phyloP scores from a whole-genome alignment of 768 basidiomycete genomes.

The Calocybe gangraenosa region DNA sequence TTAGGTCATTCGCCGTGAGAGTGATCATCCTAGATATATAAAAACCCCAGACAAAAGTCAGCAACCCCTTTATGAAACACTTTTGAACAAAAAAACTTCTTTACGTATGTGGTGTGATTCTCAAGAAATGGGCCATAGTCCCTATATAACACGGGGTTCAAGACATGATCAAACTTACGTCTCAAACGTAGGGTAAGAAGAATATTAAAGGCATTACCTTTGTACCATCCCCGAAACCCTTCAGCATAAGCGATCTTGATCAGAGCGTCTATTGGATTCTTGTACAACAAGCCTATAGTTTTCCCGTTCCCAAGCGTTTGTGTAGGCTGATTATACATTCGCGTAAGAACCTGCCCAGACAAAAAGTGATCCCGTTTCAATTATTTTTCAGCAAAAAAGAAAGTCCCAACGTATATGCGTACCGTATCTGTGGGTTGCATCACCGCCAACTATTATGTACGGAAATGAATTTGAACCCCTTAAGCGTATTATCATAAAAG shows the following conservation, averaged over 20 bases:
- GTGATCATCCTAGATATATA: constrained; percentile 70
- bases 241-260: constrained; percentile 94
- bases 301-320: constrained; percentile 64
- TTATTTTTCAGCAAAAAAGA: too few species aligned
- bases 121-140: constrained; percentile 88
- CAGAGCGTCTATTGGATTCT: constrained; percentile 90
- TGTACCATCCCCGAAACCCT: constrained; percentile 91
- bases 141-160: too few species aligned
- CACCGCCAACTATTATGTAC: constrained; percentile 65
- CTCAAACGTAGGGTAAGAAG: not conserved
- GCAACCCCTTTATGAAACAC: too few species aligned
- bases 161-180: too few species aligned
- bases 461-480: too few species aligned
- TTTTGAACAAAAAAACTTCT: too few species aligned
- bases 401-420: not conserved
- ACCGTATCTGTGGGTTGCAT: constrained; percentile 96
- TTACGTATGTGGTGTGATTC: constrained; percentile 91
- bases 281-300: constrained; percentile 74
- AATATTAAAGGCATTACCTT: constrained; percentile 45
- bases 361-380: too few species aligned
- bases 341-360: constrained; percentile 66
- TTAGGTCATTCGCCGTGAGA: constrained; percentile 82
- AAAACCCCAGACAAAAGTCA: not conserved
- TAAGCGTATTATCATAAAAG: too few species aligned
- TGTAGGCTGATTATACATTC: constrained; percentile 96